Evolutionary conservation across 2,329 filamentous ascomycete genomes (phyloP).

Genomic region (Rutstroemia sp.): DNA sequence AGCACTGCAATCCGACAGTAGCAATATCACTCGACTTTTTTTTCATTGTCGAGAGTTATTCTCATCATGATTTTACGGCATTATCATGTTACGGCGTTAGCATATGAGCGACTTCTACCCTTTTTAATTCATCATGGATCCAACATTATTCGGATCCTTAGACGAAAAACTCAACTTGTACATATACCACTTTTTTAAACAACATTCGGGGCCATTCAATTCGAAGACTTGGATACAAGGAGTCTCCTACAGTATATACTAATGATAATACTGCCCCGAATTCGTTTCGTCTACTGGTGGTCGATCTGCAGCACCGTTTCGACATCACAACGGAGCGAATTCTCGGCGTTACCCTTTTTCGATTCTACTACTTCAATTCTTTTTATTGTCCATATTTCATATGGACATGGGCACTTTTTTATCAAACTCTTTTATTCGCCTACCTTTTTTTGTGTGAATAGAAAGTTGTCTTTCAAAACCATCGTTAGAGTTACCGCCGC

Average conservation of each 20-base stretch:
- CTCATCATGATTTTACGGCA: slow-evolving; percentile 28
- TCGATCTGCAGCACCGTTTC: slow-evolving; percentile 4
- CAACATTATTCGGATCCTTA: slow-evolving; percentile 2
- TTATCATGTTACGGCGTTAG: slow-evolving; percentile 27
- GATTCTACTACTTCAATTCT: slow-evolving; percentile 15
- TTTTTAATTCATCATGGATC: slow-evolving; percentile 14
- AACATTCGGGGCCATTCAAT: slow-evolving; percentile 11
- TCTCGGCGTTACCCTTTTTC: slow-evolving; percentile 4
- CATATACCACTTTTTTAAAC: slow-evolving; percentile 17
- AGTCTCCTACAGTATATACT: slow-evolving; percentile 18
- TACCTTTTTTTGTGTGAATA: slow-evolving; percentile 11
- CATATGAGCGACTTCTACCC: slow-evolving; percentile 26
- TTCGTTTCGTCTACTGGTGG: background rate
- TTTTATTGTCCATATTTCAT: slow-evolving; percentile 1
- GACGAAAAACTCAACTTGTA: slow-evolving; percentile 19
- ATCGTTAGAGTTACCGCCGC: slow-evolving; percentile 30
- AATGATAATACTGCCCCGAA: slow-evolving; percentile 22
- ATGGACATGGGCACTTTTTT: slow-evolving; percentile 2
- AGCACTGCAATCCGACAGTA: slow-evolving; percentile 2
- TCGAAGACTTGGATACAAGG: slow-evolving; percentile 9
- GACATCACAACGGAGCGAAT: slow-evolving; percentile 1
- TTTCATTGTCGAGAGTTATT: slow-evolving; percentile 16
- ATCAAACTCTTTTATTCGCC: background rate
- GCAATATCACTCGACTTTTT: slow-evolving; percentile 14
- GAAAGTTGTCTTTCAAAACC: slow-evolving; percentile 16